These are phyloP conservation scores for Neurospora pannonica DNA, from an alignment of 495 filamentous ascomycete species.

Conservation along the genomic window DNA sequence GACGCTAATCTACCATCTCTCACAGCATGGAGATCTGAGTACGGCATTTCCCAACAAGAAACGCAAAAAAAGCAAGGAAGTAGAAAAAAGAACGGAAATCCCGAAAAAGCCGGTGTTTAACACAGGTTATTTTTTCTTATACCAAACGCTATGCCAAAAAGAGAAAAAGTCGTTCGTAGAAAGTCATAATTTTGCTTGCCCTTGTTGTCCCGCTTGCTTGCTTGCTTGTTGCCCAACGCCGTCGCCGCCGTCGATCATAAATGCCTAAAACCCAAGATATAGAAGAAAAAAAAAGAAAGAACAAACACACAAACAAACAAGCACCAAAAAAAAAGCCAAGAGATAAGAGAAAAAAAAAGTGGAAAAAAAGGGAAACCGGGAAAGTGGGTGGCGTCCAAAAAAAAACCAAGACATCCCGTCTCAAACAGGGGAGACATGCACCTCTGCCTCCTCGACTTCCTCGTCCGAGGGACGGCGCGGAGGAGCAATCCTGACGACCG, in stretches of 20 bases:
- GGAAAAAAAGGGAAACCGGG: background rate
- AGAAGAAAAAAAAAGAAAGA: background rate
- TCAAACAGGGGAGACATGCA: background rate
- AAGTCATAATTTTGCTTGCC: background rate
- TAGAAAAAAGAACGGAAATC: background rate
- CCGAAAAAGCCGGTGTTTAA: background rate
- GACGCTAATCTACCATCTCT: background rate
- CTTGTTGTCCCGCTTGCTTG: background rate
- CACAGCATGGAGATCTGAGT: background rate
- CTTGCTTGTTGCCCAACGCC: background rate
- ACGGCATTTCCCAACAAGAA: background rate
- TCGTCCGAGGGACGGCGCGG: background rate
- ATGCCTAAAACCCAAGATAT: background rate
- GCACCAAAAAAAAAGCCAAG: background rate
- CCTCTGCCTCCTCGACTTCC: background rate
- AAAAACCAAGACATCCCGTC: background rate
- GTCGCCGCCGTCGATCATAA: background rate
- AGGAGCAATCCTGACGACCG: constrained; percentile 12
- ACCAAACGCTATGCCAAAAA: background rate
- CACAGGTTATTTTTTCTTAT: background rate
- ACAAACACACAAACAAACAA: background rate
- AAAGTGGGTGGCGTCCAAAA: background rate
- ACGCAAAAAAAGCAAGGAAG: background rate
- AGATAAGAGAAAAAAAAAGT: background rate
- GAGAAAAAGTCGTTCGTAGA: background rate